Base-by-base conservation (phyloP, 805 yeast species). In the Wickerhamiella lipophila region DNA sequence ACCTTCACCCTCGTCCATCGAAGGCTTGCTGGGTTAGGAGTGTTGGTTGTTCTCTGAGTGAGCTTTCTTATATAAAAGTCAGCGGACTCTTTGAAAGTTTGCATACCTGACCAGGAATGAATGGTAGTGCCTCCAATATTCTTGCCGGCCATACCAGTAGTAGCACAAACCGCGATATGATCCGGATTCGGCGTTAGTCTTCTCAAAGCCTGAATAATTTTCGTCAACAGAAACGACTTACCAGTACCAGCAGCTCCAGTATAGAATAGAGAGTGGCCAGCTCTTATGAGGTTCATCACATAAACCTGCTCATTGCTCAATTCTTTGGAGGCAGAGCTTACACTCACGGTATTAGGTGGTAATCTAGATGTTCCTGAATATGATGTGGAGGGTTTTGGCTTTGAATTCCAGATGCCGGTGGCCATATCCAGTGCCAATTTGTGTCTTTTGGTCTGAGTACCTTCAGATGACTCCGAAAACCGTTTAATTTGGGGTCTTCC, bases 181-280 rank as follows among this genome's bases (percentile, higher is more conserved):
- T 68, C 68, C 1, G 61, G 56, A 1, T 69, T 68, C 1, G 72
- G 69, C 58, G 76, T 71, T 39, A 71, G 66, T 1, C 29, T 61
- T 23, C 50, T 45, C 35, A 85, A 65, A n/a, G 68, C 66, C 15
- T 65, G 59, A 12, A 89, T 83, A 19, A 92, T 66, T 34, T 76
- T 76, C 47, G 75, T 72, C 49, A 89, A 67, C 18, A 92, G 67
- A 6, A 86, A 78, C 2, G 98, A 89, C 62, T 92, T 92, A 60
- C 98, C 98, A 0, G 98, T 92, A 58, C 98, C 98, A 0, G 98
- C 98, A 26, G 96, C 85, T 49, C 98, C 99, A 0, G 98, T 89
- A 63, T 83, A 92, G 60, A 92, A 92, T 11, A 92, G 66, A 51
- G 80, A 83, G 12, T 69, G 67, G 16, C 62, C 60, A 0, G 89